Percentiles rank a stretch among this genome's conserved stretches.
phyloP scores from a whole-genome alignment of 176 grass and related monocot species.

The Chrysopogon serrulatus region DNA sequence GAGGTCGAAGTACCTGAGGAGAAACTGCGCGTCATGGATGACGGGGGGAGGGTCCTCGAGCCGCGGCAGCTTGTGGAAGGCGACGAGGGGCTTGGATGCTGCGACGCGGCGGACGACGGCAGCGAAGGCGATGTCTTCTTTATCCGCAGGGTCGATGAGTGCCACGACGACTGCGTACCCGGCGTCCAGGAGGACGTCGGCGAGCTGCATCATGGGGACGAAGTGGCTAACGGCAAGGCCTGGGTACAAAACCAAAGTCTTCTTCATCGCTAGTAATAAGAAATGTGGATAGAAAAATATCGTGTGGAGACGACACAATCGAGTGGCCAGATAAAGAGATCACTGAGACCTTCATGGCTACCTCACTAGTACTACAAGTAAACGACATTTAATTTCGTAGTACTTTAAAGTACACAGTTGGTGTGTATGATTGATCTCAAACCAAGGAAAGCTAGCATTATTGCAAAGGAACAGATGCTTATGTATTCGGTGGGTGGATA shows the following conservation, averaged over 20 bases:
- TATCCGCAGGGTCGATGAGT: slow-evolving; percentile 28
- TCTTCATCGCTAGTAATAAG: no score
- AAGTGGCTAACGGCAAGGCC: slow-evolving; percentile 18
- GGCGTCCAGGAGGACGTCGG: slow-evolving; percentile 13
- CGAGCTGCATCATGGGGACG: slow-evolving; percentile 25
- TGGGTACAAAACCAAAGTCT: slow-evolving; percentile 35
- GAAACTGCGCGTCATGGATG: not conserved
- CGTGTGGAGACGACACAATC: no score
- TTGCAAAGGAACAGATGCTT: no score
- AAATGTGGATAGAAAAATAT: no score
- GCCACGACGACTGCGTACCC: slow-evolving; percentile 15
- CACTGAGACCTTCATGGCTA: no score
- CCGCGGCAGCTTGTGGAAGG: slow-evolving; percentile 20
- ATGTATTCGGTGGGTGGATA: no score
- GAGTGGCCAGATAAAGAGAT: no score
- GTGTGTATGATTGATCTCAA: no score
- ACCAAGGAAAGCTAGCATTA: no score
- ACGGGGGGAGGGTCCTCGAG: not conserved
- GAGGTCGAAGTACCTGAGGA: not conserved
- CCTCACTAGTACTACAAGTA: no score
- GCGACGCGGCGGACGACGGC: slow-evolving; percentile 20
- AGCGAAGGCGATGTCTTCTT: not conserved
- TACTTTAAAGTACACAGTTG: no score
- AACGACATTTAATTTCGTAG: no score
- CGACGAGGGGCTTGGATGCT: slow-evolving; percentile 14